A percentile compares a stretch with the other conserved stretches of the same genome.
phyloP scores from a whole-genome alignment of 2,329 filamentous ascomycete species.

The Fusarium sp. region DNA sequence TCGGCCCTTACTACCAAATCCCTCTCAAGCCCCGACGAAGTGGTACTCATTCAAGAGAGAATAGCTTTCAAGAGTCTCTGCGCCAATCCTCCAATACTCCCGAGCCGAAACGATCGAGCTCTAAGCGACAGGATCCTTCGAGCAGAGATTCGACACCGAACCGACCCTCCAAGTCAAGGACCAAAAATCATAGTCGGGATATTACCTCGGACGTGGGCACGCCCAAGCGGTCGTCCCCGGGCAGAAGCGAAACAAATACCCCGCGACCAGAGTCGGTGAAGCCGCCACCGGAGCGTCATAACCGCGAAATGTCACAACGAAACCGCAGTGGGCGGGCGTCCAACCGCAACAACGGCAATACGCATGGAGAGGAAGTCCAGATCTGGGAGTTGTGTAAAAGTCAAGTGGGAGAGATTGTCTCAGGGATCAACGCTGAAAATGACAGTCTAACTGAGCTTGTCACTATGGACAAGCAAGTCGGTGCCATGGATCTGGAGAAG shows the following conservation, averaged over 20 bases:
- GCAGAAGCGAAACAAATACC: conserved; percentile 40
- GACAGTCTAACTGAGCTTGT: conserved; percentile 56
- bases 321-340: conserved; percentile 60
- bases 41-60: conserved; percentile 42
- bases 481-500: conserved; percentile 55
- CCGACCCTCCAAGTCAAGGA: conserved; percentile 40
- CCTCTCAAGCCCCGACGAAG: conserved; percentile 44
- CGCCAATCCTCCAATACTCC: conserved; percentile 43
- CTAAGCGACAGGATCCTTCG: conserved; percentile 44
- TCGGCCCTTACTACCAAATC: conserved; percentile 51
- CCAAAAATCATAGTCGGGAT: conserved; percentile 36
- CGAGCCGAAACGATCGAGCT: conserved; percentile 42
- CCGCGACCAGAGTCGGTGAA: conserved; percentile 44
- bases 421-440: conserved; percentile 58
- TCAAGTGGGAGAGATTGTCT: conserved; percentile 56
- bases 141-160: conserved; percentile 47
- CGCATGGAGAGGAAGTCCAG: conserved; percentile 59
- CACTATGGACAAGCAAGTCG: conserved; percentile 56
- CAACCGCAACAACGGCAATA: conserved; percentile 58
- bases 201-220: conserved; percentile 41
- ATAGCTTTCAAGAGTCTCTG: conserved; percentile 43
- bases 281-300: conserved; percentile 35
- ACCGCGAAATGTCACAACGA: conserved; percentile 57
- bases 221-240: conserved; percentile 44
- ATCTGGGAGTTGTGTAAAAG: conserved; percentile 59